Conservation (phyloP, 176 grass and related monocot genomes). For the Ensete ventricosum region DNA sequence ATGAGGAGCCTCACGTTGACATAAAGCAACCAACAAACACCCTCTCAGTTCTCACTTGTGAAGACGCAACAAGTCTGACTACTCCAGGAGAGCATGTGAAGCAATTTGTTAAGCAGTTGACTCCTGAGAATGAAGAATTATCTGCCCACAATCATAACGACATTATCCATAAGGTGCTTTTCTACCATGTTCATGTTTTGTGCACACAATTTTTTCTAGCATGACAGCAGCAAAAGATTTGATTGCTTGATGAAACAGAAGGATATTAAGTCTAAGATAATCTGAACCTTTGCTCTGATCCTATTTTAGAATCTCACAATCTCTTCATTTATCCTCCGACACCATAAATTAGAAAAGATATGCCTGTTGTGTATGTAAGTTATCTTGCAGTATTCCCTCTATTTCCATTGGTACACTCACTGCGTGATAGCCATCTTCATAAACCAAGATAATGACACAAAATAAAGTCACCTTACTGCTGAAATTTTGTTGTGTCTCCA, state of each 20-base stretch:
- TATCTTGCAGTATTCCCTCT: neutral
- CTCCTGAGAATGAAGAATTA: conserved; percentile 1
- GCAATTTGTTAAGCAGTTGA: conserved; percentile 13
- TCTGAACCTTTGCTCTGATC: neutral
- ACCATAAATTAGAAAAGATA: no score
- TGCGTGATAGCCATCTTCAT: neutral
- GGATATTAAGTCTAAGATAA: neutral
- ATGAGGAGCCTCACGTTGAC: conserved; percentile 27
- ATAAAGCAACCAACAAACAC: conserved; percentile 14
- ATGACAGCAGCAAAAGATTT: no score
- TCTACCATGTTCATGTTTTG: neutral
- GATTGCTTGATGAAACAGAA: neutral
- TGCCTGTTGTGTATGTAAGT: neutral
- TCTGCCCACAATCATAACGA: conserved; percentile 15
- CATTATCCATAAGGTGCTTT: conserved; percentile 32
- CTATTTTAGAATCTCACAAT: neutral
- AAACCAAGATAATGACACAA: neutral
- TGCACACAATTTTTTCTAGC: no score
- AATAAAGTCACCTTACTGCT: neutral
- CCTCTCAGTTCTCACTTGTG: conserved; percentile 18
- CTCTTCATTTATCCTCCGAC: neutral
- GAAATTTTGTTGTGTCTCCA: neutral
- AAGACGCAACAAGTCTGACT: conserved; percentile 10
- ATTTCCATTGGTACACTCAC: neutral
- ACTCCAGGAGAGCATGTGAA: conserved; percentile 26